phyloP scores from a whole-genome alignment of 176 grass and related monocot genomes.

The Elymus sibiricus region DNA sequence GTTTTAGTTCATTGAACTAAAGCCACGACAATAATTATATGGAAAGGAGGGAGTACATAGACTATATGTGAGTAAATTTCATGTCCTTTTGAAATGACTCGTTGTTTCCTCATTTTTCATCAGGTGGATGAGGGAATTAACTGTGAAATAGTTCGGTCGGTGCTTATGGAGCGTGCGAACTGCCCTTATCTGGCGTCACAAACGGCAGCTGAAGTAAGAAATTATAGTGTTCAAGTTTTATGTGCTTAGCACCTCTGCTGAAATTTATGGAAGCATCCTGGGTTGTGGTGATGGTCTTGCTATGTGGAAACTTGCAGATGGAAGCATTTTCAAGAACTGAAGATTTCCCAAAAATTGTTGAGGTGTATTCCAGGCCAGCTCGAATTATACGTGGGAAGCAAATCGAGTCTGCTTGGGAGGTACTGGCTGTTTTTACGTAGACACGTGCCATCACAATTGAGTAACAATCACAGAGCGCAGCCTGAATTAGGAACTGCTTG shows the following conservation, averaged over 20 bases:
- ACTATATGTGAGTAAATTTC: neutral
- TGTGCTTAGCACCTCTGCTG: too few species aligned
- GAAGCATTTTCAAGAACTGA: slow-evolving; percentile 67
- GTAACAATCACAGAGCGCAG: neutral
- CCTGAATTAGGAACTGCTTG: neutral
- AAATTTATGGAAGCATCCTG: neutral
- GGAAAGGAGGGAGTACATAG: too few species aligned
- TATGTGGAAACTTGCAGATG: slow-evolving; percentile 48
- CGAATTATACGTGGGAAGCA: slow-evolving; percentile 90
- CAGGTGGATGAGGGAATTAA: slow-evolving; percentile 85
- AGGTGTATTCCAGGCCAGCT: slow-evolving; percentile 81
- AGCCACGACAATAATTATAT: too few species aligned
- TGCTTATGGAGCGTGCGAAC: slow-evolving; percentile 82
- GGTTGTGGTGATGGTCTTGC: neutral
- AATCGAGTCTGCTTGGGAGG: slow-evolving; percentile 51
- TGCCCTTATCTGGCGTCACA: slow-evolving; percentile 77
- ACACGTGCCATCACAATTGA: neutral
- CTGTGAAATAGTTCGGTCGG: slow-evolving; percentile 75
- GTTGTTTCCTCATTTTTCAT: slow-evolving; percentile 23
- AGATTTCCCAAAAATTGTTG: slow-evolving; percentile 70
- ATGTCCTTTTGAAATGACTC: neutral
- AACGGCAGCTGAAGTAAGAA: slow-evolving; percentile 72
- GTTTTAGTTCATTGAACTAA: too few species aligned
- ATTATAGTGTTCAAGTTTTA: neutral
- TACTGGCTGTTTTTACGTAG: slow-evolving; percentile 19